Base-by-base conservation (phyloP, 2,329 filamentous ascomycete species). In the Aplosporella prunicola region DNA sequence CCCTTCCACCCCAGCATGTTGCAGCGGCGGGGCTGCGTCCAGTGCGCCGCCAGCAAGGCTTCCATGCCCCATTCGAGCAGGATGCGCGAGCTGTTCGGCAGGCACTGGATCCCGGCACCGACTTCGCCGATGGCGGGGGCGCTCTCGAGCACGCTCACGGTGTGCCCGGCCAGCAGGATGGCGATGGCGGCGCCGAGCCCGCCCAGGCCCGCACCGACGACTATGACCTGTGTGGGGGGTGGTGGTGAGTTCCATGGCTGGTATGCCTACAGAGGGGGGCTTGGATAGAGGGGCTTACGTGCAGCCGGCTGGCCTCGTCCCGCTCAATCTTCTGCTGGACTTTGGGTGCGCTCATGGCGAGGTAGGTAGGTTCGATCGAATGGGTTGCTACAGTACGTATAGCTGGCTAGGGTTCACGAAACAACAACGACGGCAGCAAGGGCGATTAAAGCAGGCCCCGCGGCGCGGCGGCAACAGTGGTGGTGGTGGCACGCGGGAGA, bases 171-270 rank as follows among this genome's bases (percentile, higher is more conserved):
- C 7, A 69, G 55, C 1, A 62, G 54, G 26, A 66, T 58, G 3
- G 61, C 53, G 40, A 72, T 69, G n/a, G 64, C 65, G 15, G 67
- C 64, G 9, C 61, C 68, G 7, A 76, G 58, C 5, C 72, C 72
- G 16, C 69, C 69, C 14, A 76, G 59, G 5, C 72, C 72, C 8
- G 70, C 72, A n/a, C 72, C 72, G 14, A 73, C 63, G 17, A 76
- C 56, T 15, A 74, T 60, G 17, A 73, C 53, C 57, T 68, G 20
- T 14, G 13, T 9, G 9, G 13, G 3, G 9, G 2, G 17, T 27
- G n/a, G 44, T n/a, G 20, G 27, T 14, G 26, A 15, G 23, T 35
- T 35, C 7, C 22, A 15, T 14, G 6, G 22, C 5, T 14, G n/a
- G 22, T n/a, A 20, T 16, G 6, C 9, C 13, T 15, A 8, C 16